These are phyloP conservation scores for Halteria grandinella DNA, from an alignment of 73 alveolate species.

Conservation along the genomic window DNA sequence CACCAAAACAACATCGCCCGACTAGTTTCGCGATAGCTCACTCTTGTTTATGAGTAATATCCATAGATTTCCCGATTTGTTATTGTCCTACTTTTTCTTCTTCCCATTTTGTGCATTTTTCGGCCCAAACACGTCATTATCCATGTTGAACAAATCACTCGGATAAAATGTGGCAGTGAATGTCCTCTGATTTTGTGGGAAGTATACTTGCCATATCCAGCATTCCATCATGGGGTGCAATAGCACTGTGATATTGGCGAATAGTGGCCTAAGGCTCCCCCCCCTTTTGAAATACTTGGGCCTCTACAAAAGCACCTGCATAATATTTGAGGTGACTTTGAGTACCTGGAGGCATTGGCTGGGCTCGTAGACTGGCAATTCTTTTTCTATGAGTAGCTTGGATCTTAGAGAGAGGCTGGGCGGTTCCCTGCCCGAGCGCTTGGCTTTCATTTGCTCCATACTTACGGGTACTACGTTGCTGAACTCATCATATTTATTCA, in stretches of 20 bases:
- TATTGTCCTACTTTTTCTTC: constrained; percentile 32
- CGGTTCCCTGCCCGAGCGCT: constrained; percentile 20
- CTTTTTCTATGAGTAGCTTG: constrained; percentile 53
- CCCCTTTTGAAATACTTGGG: constrained; percentile 8
- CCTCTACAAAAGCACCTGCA: background rate
- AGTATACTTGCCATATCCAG: constrained; percentile 64
- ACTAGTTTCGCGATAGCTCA: constrained; percentile 12
- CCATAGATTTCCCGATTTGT: too few species aligned
- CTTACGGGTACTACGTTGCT: constrained; percentile 55
- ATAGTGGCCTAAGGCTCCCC: background rate
- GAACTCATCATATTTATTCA: constrained; percentile 17
- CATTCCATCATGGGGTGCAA: constrained; percentile 58
- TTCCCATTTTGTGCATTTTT: background rate
- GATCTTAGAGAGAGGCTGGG: constrained; percentile 51
- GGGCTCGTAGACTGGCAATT: constrained; percentile 55
- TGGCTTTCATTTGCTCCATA: constrained; percentile 31
- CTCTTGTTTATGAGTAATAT: constrained; percentile 22
- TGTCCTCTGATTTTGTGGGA: constrained; percentile 43
- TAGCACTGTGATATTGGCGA: constrained; percentile 32
- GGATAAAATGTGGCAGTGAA: constrained; percentile 60
- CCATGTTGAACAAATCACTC: constrained; percentile 62
- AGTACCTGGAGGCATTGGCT: constrained; percentile 4
- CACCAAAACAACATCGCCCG: constrained; percentile 45
- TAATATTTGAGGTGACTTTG: background rate
- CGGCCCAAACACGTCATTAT: constrained; percentile 28